Base-by-base conservation (phyloP, 805 yeast species). In the Jamesozyma gamospora region DNA sequence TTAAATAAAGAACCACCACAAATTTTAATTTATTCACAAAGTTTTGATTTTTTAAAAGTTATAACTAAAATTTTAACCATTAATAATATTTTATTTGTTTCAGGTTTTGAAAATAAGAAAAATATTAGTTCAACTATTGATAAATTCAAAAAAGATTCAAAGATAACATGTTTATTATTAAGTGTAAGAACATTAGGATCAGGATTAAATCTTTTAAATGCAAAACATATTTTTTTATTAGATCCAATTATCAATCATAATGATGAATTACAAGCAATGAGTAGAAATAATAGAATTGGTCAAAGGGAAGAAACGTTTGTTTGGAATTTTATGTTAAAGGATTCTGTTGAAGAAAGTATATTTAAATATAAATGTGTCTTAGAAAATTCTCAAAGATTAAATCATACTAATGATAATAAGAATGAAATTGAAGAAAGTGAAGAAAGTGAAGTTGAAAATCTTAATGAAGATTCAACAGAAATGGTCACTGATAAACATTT, bases 221-320 rank as follows among this genome's bases (percentile, higher is more conserved):
- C 98, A 0, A 82, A 83, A 2, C 96, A 92, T 57, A 90, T 92
- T 0, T 81, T 88, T 45, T 58, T 92, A 4, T 83, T 96, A 58
- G 98, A 92, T 62, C 97, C 98, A 1, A 67, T 92, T 41, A 80
- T 92, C 13, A 87, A 87, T 52, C 76, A 88, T 1, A 81, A 95
- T 2, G 67, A 87, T 35, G 97, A 92, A 50, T 56, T 85, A 13
- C 98, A 90, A 56, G 96, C 97, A 0, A 82, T 88, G 39, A 84
- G 94, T 36, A 72, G 98, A 46, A 77, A 92, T 32, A 95, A 90
- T 55, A 66, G 98, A 46, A 88, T 90, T 54, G 98, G 98, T 0
- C 98, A 92, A 59, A 71, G 69, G 3, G 66, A 70, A 33, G 77
- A 74, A 13, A 92, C 98, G 0, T 81, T 79, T 1, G 94, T 90